Conservation (phyloP, 1,139 yeast genomes). For the Saccharomyces hybrid region DNA sequence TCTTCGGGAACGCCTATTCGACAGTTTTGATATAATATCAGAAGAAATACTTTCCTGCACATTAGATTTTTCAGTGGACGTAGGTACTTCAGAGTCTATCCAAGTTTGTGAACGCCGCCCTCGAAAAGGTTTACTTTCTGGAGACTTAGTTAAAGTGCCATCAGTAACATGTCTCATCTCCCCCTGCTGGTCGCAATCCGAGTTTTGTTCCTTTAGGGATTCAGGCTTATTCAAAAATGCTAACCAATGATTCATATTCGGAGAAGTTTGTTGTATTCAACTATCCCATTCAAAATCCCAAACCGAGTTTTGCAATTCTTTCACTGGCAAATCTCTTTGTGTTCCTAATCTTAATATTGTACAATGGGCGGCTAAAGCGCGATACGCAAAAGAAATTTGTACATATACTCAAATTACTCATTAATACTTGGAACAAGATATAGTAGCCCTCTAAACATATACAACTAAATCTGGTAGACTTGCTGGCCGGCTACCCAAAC, state of each 20-base stretch:
- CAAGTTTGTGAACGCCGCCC: neutral
- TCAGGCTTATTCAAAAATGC: neutral
- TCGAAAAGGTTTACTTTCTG: neutral
- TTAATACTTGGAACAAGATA: neutral
- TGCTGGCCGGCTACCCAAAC: conserved; percentile 79
- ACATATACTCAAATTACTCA: neutral
- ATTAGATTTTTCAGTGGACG: neutral
- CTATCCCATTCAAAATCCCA: neutral
- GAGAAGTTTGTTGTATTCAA: neutral
- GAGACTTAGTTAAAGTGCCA: neutral
- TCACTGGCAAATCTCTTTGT: neutral
- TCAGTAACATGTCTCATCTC: neutral
- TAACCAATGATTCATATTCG: neutral
- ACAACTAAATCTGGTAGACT: conserved; percentile 13
- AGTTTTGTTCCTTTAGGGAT: neutral
- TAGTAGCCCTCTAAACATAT: neutral
- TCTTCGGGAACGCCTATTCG: neutral
- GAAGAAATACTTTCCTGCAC: neutral
- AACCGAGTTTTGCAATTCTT: neutral
- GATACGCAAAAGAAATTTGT: neutral
- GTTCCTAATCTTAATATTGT: neutral
- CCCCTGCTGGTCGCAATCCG: neutral
- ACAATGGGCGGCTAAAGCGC: neutral
- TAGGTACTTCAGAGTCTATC: neutral
- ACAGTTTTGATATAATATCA: neutral